Evolutionary conservation across 768 basidiomycete genomes (phyloP), one percentile per base, ranked within the genome.

Genomic region (Auriscalpium microsporum): DNA sequence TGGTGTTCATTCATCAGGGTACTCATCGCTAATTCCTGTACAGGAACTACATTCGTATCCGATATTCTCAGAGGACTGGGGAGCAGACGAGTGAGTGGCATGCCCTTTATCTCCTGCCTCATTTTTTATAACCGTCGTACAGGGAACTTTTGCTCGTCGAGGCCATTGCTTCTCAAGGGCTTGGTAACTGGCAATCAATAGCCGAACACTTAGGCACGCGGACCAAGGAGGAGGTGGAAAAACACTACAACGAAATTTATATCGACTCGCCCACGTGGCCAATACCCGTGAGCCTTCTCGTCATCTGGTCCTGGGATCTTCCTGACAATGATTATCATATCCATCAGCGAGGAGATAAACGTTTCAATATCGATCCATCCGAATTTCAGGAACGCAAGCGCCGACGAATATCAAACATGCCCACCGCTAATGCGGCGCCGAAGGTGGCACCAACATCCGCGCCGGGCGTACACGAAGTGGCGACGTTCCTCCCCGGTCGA

Each of bases 101-200:
- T 45, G 44, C 35, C 33, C 3, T 38, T 55, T 45, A 38, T 48
- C 35, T 28, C n/a, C 50, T 47, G 9, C 23, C 36, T 49, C 2
- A 16, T 36, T 47, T 60, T 36, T 47, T 60, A 57, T 23, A 61
- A 28, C n/a, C 34, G 1, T 44, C 33, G 33, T 6, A 21, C 62
- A 94, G 92, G 72, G 95, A 99, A 67, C 76, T 98, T 2, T 73
- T 95, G 8, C 74, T 99, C 16, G 74, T 97, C 46, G 92, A 94
- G 53, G 96, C 94, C 34, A 83, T 94, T 35, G 80, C 89, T 8
- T 78, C 81, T 23, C 88, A 91, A 65, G 95, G 95, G 1, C 70
- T 98, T 36, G 95, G 95, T 4, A 98, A 97, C 67, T 99, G 95
- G 95, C 86, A 87, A 66, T 94, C 94, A 64, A 90, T 95, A 45